Evolutionary conservation across 257 asterid genomes (phyloP).

Genomic region (Rauvolfia tetraphylla): DNA sequence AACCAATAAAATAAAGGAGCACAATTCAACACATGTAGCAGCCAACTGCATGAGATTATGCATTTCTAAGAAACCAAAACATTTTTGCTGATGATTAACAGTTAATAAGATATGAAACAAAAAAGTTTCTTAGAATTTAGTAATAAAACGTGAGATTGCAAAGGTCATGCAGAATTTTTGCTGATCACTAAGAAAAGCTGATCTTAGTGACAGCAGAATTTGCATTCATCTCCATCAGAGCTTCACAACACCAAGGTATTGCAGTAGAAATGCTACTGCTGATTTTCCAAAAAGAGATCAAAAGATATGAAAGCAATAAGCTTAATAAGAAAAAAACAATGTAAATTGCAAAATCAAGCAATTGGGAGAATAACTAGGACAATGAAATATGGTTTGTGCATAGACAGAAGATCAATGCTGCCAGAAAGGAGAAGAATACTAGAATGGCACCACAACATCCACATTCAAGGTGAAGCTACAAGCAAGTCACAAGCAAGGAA

Average conservation of each 20-base stretch:
- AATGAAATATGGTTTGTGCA: neutral
- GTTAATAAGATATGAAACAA: neutral
- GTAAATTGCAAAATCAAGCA: neutral
- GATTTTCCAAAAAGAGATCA: neutral
- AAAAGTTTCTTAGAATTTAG: neutral
- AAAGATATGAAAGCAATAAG: neutral
- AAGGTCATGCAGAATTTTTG: neutral
- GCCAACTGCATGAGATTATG: neutral
- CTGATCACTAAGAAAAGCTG: too few species aligned
- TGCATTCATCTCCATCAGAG: neutral
- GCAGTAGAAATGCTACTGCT: neutral
- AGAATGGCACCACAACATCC: constrained; percentile 7
- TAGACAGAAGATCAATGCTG: neutral
- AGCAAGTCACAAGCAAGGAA: neutral
- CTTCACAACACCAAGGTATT: too few species aligned
- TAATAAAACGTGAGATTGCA: neutral
- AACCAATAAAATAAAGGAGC: too few species aligned
- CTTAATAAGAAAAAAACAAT: neutral
- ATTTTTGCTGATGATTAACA: neutral
- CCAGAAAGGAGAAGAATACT: neutral
- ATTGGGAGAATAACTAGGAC: neutral
- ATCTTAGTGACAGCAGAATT: neutral
- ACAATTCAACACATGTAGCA: neutral
- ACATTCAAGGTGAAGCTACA: neutral
- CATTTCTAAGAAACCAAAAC: neutral